Percentiles rank a stretch among this genome's conserved stretches.
Evolutionary conservation across 179 eudicot genomes (phyloP).

Genomic region (Patellifolia procumbens): DNA sequence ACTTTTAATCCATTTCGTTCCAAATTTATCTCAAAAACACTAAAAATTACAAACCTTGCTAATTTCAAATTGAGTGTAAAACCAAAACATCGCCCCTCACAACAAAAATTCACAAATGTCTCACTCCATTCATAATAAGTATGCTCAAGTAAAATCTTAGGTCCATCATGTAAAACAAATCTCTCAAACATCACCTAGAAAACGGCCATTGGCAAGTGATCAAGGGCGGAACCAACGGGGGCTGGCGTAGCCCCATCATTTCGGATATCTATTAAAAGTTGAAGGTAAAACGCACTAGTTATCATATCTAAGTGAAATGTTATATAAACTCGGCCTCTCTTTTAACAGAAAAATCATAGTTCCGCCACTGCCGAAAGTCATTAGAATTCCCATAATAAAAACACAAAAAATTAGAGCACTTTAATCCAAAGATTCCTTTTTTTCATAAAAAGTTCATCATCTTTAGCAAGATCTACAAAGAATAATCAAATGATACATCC

Average conservation of each 20-base stretch:
- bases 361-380: too few relatives aligned
- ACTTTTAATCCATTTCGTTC: too few relatives aligned
- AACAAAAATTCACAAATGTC: neutral
- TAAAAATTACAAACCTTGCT: neutral
- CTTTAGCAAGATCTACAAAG: slow-evolving; percentile 18
- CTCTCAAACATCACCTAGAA: neutral
- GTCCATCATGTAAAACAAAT: neutral
- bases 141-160: neutral
- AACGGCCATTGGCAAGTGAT: neutral
- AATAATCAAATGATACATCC: neutral
- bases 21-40: neutral
- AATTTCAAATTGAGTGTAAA: neutral
- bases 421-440: neutral
- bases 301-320: too few relatives aligned
- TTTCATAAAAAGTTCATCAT: neutral
- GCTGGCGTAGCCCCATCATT: too few relatives aligned
- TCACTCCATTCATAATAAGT: neutral
- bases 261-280: too few relatives aligned
- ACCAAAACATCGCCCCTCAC: neutral
- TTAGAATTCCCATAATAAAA: neutral
- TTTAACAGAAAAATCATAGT: too few relatives aligned
- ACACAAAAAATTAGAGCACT: neutral
- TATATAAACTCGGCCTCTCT: too few relatives aligned
- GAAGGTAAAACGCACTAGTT: too few relatives aligned
- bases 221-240: too few relatives aligned